Base-by-base conservation (phyloP, 1,284 basidiomycete species). In the Austropuccinia psidii region DNA sequence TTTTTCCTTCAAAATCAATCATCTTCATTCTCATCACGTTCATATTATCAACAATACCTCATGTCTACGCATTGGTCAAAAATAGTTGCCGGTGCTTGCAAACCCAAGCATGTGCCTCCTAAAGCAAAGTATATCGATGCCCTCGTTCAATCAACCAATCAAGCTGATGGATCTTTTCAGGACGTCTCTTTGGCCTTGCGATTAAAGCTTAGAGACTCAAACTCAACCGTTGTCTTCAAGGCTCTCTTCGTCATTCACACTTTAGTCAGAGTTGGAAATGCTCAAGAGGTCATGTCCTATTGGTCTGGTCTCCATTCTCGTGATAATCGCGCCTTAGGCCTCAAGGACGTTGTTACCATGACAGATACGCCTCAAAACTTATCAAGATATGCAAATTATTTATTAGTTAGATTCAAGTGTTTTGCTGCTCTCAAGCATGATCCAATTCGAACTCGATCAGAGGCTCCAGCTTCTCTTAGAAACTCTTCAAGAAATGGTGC, bases 391-490 rank as follows among this genome's bases (percentile, higher is more conserved):
- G 90, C 93, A 0, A 83, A 85, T 61, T 99, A 98, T 80, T 86
- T 98, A 41, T 92, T 98, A 78, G 84, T 88, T 33, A 86, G 95
- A 61, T 93, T 98, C 77, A 87, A 86, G n/a, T 88, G 90, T 1
- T 99, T 90, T 82, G 86, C 87, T 65, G 91, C 96, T 69, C 85
- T 98, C 74, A 91, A 93, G 77, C 94, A 98, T 77, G 95, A 99
- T 79, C 88, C 92, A 37, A 88, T 98, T 39, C 86, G 88, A 50
- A 91, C 93, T 5, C 92, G 58, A 35, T 60, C 58, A 35, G 69
- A 37, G 75, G 57, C 54, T 6, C 61, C 39, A 27, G 39, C 61
- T 45, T 29, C 47, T 19, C 45, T 62, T 47, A 27, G 68, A 21
- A 29, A 69, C 37, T 77, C 78, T 65, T 78, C 77, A 45, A 75